Percentiles rank a stretch among this genome's conserved stretches.
These are phyloP conservation scores for Galeopsis tetrahit DNA, from an alignment of 257 asterid species.

Conservation along the genomic window DNA sequence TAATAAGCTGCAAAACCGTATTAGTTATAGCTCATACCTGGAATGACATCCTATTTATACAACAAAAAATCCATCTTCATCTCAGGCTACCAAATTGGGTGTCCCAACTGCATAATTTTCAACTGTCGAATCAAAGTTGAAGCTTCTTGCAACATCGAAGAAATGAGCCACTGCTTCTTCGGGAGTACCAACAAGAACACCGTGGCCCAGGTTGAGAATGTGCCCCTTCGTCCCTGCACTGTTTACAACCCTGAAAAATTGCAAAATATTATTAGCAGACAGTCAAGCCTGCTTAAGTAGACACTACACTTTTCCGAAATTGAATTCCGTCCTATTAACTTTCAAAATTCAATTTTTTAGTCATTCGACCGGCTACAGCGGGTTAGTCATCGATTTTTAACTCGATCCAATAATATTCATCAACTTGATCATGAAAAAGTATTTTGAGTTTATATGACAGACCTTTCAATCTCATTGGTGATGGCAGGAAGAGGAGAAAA, in stretches of 20 bases:
- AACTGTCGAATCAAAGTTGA: conserved; percentile 45
- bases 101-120: conserved; percentile 39
- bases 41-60: conserved; percentile 32
- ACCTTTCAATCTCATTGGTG: conserved; percentile 80
- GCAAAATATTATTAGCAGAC: conserved; percentile 14
- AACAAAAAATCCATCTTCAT: conserved; percentile 27
- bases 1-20: conserved; percentile 30
- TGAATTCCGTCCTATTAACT: no score
- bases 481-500: conserved; percentile 85
- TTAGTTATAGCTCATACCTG: conserved; percentile 33
- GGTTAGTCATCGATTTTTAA: no score
- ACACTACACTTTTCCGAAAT: no score
- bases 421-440: no score
- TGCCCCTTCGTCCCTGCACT: conserved; percentile 82
- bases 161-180: conserved; percentile 96
- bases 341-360: no score
- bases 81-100: conserved; percentile 55
- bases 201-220: conserved; percentile 93
- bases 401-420: no score
- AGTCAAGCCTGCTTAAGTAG: no score
- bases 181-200: conserved; percentile 95
- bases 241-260: conserved; percentile 69
- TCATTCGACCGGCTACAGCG: no score
- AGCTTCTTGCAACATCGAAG: conserved; percentile 77
- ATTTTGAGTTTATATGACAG: conserved; percentile 26